Evolutionary conservation across 345 rosid genomes (phyloP), one percentile per base, ranked within the genome.

Genomic region (Murraya koenigii): DNA sequence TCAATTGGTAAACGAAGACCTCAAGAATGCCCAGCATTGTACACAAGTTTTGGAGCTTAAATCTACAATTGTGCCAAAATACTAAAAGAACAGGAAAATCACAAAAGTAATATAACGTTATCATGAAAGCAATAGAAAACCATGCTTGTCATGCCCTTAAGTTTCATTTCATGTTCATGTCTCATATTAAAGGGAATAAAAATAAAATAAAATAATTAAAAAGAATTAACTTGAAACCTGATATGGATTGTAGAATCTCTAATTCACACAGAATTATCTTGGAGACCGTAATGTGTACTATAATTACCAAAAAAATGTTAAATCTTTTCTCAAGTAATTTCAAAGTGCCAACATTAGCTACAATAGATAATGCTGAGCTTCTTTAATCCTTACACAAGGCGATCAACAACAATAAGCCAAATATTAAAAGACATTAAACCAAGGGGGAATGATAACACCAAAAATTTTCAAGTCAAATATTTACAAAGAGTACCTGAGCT

Each of bases 401-500:
- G 44, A 39, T 66, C 70, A 39, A 41, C 22, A 41, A 41, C 15
- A 68, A 41, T 47, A 44, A 66, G 8, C 44, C 7, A 28, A 61
- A 36, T 17, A 14, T 44, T 35, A 76, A 74, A 44, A 6, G 66
- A 28, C 7, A 30, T 61, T 62, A n/a, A 13, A 62, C n/a, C 20
- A 30, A 62, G 66, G 66, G n/a, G n/a, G n/a, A n/a, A n/a, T n/a
- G 23, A 8, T 32, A 35, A 63, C n/a, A 39, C 25, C 77, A 44
- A 64, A 75, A 63, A 6, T 10, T 58, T 67, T 44, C 1, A 15
- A 71, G 14, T 59, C 74, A 63, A 71, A 75, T 66, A 74, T 66
- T 38, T 69, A 58, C 26, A 71, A 82, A 75, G 72, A 44, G 63
- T 79, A 93, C 98, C 97, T 97, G 98, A 78, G 89, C 93, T 62